A percentile compares a stretch with the other conserved stretches of the same genome.
Evolutionary conservation across 2,329 filamentous ascomycete species (phyloP).

Genomic region (Diaporthe nobilis): DNA sequence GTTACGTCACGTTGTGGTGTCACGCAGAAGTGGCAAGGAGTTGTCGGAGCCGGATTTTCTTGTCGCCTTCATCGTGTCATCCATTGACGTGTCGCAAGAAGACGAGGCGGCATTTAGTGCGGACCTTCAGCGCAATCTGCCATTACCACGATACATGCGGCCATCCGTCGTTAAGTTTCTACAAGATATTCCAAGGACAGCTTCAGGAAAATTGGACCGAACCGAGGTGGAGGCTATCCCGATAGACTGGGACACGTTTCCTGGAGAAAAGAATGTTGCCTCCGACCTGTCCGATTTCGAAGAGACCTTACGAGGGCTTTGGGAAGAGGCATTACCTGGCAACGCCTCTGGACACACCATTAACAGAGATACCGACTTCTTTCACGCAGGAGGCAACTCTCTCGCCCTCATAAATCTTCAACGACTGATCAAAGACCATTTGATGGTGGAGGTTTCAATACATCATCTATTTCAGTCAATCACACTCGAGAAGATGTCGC

Average conservation of each 20-base stretch:
- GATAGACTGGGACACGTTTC: not conserved
- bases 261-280: not conserved
- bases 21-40: not conserved
- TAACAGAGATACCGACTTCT: constrained; percentile 54
- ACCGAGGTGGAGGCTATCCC: not conserved
- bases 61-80: constrained; percentile 3
- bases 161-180: not conserved
- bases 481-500: constrained; percentile 57
- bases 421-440: constrained; percentile 49
- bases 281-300: not conserved
- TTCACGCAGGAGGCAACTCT: constrained; percentile 58
- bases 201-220: not conserved
- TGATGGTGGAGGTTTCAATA: constrained; percentile 52
- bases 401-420: constrained; percentile 57
- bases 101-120: not conserved
- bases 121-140: not conserved
- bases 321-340: constrained; percentile 45
- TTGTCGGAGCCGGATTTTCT: not conserved
- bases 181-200: not conserved
- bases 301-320: constrained; percentile 25
- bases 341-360: constrained; percentile 37
- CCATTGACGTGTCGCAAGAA: not conserved
- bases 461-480: constrained; percentile 54
- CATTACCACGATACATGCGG: not conserved
- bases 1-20: constrained; percentile 9